Conservation (phyloP, 129 eudicot species). For the Oenanthe sinensis region DNA sequence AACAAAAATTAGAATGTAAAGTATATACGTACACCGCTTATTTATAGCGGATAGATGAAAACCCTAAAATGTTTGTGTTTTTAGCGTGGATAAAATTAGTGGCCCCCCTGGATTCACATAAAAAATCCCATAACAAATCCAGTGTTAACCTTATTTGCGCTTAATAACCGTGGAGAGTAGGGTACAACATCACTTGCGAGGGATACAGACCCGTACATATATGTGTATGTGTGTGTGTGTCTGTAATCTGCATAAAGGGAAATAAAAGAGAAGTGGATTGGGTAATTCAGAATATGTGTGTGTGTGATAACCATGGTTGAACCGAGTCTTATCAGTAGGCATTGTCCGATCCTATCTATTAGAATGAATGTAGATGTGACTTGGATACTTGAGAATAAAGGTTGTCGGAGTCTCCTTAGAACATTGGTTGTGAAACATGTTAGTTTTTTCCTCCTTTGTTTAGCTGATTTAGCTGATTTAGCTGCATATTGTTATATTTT, state of each 20-base stretch:
- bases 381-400: neutral
- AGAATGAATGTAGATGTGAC: neutral
- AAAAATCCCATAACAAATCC: no score
- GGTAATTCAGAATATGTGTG: neutral
- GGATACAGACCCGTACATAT: no score
- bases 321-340: neutral
- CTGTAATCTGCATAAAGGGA: neutral
- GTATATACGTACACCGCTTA: neutral
- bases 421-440: neutral
- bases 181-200: no score
- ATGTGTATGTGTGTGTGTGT: neutral
- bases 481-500: neutral
- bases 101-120: no score
- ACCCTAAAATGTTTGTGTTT: no score
- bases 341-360: neutral
- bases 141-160: no score
- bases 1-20: no score
- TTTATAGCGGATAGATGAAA: no score
- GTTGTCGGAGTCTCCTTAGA: neutral
- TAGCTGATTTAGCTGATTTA: neutral
- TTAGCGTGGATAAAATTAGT: no score
- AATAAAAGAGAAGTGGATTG: neutral
- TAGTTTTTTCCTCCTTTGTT: neutral
- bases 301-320: no score
- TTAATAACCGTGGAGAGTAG: no score